Evolutionary conservation across 1,139 yeast species (phyloP).

Genomic region (Protomyces inouyei): DNA sequence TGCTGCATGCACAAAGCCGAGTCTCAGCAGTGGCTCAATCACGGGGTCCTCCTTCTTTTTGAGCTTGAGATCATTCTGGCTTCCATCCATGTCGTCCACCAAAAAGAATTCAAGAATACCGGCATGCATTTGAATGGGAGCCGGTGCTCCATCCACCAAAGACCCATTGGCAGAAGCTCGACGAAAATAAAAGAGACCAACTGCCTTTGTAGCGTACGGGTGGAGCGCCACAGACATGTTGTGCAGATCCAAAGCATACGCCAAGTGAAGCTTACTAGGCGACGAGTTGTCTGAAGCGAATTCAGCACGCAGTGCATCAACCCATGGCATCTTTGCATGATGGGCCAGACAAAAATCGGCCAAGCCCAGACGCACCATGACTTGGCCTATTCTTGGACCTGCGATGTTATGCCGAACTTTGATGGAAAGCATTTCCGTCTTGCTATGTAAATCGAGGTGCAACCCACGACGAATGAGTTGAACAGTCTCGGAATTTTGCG

Average conservation of each 20-base stretch:
- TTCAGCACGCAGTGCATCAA: background rate
- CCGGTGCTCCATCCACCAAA: background rate
- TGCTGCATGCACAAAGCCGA: conserved; percentile 33
- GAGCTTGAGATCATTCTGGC: conserved; percentile 1
- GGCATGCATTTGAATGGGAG: conserved; percentile 1
- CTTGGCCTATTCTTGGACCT: background rate
- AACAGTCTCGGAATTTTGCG: background rate
- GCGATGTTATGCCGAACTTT: conserved; percentile 3
- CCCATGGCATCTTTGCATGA: conserved; percentile 20
- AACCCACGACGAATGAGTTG: background rate
- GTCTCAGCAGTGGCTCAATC: background rate
- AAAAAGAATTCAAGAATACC: conserved; percentile 31
- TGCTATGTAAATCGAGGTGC: background rate
- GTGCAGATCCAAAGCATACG: conserved; percentile 2
- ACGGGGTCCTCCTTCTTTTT: background rate
- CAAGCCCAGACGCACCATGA: conserved; percentile 5
- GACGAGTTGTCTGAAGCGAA: background rate
- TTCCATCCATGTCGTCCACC: conserved; percentile 21
- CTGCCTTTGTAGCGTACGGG: conserved; percentile 2
- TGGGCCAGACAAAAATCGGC: background rate
- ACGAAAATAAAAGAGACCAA: conserved; percentile 9
- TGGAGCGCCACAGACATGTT: conserved; percentile 8
- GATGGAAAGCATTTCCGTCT: conserved; percentile 4
- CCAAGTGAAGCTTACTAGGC: background rate
- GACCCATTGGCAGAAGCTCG: background rate